Conservation (phyloP, 371 early-diverging fungal genomes). For the Entomophthora muscae region DNA sequence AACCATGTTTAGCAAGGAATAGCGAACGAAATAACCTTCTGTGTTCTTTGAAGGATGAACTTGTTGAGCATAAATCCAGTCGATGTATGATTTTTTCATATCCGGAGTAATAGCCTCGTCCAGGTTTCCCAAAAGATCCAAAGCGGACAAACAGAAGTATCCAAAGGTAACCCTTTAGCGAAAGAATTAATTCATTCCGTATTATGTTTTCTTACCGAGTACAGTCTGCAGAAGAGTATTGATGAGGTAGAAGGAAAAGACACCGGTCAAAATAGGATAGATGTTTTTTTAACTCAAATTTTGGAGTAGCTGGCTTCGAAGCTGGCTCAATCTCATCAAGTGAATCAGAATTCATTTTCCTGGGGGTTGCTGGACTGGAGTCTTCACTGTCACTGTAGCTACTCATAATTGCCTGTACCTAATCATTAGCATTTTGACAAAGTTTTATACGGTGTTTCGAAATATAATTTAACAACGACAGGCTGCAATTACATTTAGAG, state of each 20-base stretch:
- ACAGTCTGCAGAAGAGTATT: neutral
- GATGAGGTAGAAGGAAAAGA: neutral
- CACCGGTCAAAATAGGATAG: neutral
- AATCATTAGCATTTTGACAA: no score
- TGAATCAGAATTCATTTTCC: neutral
- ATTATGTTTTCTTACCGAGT: neutral
- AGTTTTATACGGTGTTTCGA: no score
- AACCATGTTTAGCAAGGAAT: neutral
- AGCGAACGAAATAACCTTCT: conserved; percentile 7
- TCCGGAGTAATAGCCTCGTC: conserved; percentile 27
- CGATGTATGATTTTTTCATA: conserved; percentile 52
- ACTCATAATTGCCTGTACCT: no score
- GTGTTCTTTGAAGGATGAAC: conserved; percentile 22
- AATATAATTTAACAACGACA: no score
- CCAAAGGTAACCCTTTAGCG: conserved; percentile 58
- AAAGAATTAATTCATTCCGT: neutral
- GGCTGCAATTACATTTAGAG: no score
- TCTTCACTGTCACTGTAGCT: neutral
- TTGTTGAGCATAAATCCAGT: conserved; percentile 94
- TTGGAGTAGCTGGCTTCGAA: neutral
- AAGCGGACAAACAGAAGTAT: conserved; percentile 58
- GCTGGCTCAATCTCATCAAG: neutral
- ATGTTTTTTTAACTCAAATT: neutral
- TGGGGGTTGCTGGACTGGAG: neutral
- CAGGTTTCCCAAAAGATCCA: conserved; percentile 56